Base-by-base conservation (phyloP, 345 rosid species). In the Eucalyptus cladocalyx region DNA sequence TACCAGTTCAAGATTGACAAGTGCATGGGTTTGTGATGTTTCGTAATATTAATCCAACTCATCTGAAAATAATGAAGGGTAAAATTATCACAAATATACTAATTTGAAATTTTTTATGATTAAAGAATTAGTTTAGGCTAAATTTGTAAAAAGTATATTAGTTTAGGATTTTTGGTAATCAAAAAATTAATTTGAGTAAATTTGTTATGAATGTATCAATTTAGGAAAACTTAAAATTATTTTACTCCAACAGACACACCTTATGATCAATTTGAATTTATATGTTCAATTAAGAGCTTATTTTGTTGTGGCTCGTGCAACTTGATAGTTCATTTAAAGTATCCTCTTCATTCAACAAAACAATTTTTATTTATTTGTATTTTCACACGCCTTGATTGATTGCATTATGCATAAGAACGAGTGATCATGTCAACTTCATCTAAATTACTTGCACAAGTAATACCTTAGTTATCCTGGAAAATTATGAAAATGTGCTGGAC, bases 1-100 rank as follows among this genome's bases (percentile, higher is more conserved):
- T 19, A 53, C 0, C 5, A 8, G 0, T 53, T 53, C 24, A 53
- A 0, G 1, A 7, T 51, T 17, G 10, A 1, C 2, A 53, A 53
- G 24, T 53, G 24, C 2, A 53, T 53, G 0, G 1, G 0, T 53
- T 53, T 53, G 2, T 53, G 2, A 53, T 53, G 0, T 53, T 19
- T 5, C 0, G 10, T 0, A 0, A 53, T 53, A 53, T 53, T 53
- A 53, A 53, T 53, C 1, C 1, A 24, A 56, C 28, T 56, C 13
- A 56, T 2, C 1, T 23, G 3, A 56, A 56, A 56, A 0, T 56
- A 56, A 56, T 0, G 13, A 2, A 56, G 0, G 3, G 6, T 24
- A 21, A 56, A 56, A 23, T 56, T 24, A 24, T 56, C 3, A 24
- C 12, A 56, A 24, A 9, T 56, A 23, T 24, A 24, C 0, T 24